Evolutionary conservation across 306 rosid genomes (phyloP), one percentile per base, ranked within the genome.

Genomic region (Erythrophleum fordii): DNA sequence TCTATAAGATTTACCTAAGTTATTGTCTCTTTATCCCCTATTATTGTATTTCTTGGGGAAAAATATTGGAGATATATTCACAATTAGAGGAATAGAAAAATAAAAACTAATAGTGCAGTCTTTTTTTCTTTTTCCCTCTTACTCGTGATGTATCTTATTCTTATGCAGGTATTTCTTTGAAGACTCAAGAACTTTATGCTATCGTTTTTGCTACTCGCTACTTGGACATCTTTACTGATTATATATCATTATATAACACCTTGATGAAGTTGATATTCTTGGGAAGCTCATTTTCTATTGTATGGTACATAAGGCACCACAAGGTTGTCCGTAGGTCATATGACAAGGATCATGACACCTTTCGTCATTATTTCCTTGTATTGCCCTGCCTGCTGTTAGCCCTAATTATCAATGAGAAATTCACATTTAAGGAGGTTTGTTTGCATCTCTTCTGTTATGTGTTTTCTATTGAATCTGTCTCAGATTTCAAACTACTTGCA

Each of bases 101-200:
- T n/a, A 11, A 26, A 73, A 5, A 66, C 16, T 4, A 73, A 25
- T 44, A n/a, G 61, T 46, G n/a, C 22, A 11, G 5, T 8, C 44
- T 44, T 74, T 41, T 75, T 14, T 61, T 39, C 48, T 49, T 53
- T n/a, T 25, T 16, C 17, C 51, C 75, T 59, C 65, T 77, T 61
- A 84, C 81, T 37, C 78, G 52, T 77, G 61, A 3, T 69, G 39
- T 76, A 59, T 64, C 70, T 66, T 73, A 28, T 65, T 53, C 53
- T 46, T 14, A 22, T 80, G 81, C 90, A 94, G 98, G 98, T 75
- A 80, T 92, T 71, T 94, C 98, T 16, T 75, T 94, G 91, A 94
- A 89, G 92, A 92, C 97, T 45, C 98, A 94, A 89, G 98, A 94
- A 83, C 98, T 94, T 72, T 94, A 88, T 61, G 95, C 97, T 35